phyloP scores from a whole-genome alignment of 179 eudicot species.

The Beta lomatogona region DNA sequence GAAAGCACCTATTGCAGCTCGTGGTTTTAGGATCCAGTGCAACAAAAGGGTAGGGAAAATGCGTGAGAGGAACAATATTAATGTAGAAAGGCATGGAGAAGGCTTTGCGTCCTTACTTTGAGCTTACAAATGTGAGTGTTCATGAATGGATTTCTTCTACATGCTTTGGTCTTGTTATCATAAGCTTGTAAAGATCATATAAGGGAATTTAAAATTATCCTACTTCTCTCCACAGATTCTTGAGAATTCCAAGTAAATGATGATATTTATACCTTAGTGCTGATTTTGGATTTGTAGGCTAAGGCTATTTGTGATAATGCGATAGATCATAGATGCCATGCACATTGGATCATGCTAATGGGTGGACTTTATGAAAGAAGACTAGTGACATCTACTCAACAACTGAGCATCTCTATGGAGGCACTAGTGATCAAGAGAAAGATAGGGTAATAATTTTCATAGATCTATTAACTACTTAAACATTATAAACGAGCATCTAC shows the following conservation, averaged over 20 bases:
- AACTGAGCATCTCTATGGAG: constrained; percentile 48
- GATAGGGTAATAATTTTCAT: no score
- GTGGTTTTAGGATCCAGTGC: constrained; percentile 93
- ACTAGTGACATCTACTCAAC: constrained; percentile 95
- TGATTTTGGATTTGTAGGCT: constrained; percentile 52
- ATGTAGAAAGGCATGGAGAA: constrained; percentile 99
- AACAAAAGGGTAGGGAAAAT: constrained; percentile 99
- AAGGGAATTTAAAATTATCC: no score
- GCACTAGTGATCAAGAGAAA: no score
- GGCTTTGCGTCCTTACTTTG: constrained; percentile 93
- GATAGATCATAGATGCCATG: constrained; percentile 55
- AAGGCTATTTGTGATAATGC: constrained; percentile 96
- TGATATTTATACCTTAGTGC: neutral
- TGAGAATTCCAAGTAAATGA: neutral
- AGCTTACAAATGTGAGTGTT: constrained; percentile 89
- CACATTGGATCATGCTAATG: constrained; percentile 79
- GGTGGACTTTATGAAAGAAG: constrained; percentile 91
- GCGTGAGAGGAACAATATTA: constrained; percentile 88
- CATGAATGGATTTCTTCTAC: neutral
- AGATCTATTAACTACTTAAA: no score
- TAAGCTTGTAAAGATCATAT: neutral
- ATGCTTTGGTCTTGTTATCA: neutral
- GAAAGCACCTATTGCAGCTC: constrained; percentile 91
- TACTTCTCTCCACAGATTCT: neutral
- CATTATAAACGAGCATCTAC: no score